Evolutionary conservation across 1,139 yeast species (phyloP), one percentile per base, ranked within the genome.

Genomic region (Blastobotrys elegans): DNA sequence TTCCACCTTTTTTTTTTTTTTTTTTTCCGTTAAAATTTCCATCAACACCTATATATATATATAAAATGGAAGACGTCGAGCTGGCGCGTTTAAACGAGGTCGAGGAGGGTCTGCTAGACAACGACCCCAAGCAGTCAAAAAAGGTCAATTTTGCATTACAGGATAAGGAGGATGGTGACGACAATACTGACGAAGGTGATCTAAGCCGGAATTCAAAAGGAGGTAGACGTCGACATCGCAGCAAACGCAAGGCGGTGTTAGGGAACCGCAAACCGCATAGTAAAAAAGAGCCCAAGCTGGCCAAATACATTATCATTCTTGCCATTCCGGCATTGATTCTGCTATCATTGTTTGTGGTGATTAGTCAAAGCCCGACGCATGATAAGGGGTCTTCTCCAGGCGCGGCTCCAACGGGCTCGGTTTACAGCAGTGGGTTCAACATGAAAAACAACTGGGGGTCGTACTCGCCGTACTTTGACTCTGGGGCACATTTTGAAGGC

Each of bases 371-470:
- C 17, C 49, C 58, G 11, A 34, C 45, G 5, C 57, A 58, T 7
- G 53, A 59, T 10, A 55, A 59, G 37, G 59, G 53, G 33, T 56
- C 64, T 3, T 56, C 65, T 13, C 67, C 70, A 13, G 64, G 59
- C 6, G 69, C 69, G 0, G 73, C 72, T 3, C 73, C 70, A 4
- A 69, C 73, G 1, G 73, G 73, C 11, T 53, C 60, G 5, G 53
- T 58, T 2, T 68, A 59, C 50, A 62, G 67, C 10, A 56, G 63
- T 24, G 71, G 70, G 35, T 69, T 69, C 53, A 63, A 69, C 53
- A 68, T 69, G 65, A 61, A 61, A 53, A 68, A 69, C 48, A 67
- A 70, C 44, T 69, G 73, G 73, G 73, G 73, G 26, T 53, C 70
- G 7, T 58, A 63, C 43, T 66, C 72, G 29, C 73, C 73, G 13